phyloP scores from a whole-genome alignment of 345 rosid genomes.

The Adansonia digitata region DNA sequence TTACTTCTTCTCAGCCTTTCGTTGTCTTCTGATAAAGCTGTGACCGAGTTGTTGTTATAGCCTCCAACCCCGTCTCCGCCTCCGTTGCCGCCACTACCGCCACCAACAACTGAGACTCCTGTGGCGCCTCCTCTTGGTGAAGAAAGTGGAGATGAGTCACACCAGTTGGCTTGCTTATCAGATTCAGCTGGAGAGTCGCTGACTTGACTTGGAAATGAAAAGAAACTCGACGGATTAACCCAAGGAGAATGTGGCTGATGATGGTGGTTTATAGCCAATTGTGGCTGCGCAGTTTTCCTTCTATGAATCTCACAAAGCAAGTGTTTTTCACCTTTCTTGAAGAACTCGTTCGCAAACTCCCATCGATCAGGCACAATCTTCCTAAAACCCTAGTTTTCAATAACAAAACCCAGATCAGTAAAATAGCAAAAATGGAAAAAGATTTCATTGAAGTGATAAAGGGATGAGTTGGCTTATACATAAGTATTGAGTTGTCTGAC shows the following conservation, averaged over 20 bases:
- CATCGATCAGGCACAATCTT: conserved; percentile 96
- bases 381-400: conserved; percentile 70
- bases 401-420: neutral
- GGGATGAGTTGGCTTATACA: conserved; percentile 27
- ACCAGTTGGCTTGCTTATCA: conserved; percentile 58
- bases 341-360: conserved; percentile 93
- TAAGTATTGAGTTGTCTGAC: conserved; percentile 95
- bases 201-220: conserved; percentile 47
- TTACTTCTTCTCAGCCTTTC: conserved; percentile 75
- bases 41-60: conserved; percentile 35
- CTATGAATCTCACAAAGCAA: conserved; percentile 89
- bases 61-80: neutral
- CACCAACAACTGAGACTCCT: conserved; percentile 7
- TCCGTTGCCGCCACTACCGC: no score
- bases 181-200: conserved; percentile 53
- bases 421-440: neutral
- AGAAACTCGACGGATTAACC: conserved; percentile 41
- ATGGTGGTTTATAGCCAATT: conserved; percentile 43
- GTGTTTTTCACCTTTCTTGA: conserved; percentile 90
- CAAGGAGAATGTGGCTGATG: conserved; percentile 44
- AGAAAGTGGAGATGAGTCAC: conserved; percentile 52
- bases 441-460: neutral
- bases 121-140: conserved; percentile 34
- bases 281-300: conserved; percentile 73
- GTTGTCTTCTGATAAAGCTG: conserved; percentile 73